A percentile compares a stretch with the other conserved stretches of the same genome.
phyloP scores from a whole-genome alignment of 139 green algal species.

The Chlamydomonas sphaeroides region DNA sequence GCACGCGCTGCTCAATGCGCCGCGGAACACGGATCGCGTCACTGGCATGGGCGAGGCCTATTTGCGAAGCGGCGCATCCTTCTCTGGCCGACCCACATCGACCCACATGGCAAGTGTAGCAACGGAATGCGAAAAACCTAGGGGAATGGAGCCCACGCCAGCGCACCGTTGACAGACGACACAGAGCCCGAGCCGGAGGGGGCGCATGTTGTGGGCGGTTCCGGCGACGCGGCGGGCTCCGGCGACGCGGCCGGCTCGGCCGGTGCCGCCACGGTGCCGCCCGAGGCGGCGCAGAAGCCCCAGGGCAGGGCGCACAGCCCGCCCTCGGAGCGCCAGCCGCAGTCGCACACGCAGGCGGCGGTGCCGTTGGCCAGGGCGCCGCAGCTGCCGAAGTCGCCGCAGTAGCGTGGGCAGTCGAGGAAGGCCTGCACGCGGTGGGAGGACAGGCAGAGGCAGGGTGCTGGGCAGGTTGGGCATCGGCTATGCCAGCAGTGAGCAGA shows the following conservation, averaged over 20 bases:
- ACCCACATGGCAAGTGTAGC: background rate
- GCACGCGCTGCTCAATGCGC: too few species aligned
- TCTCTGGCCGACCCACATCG: background rate
- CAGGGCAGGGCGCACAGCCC: constrained; percentile 9
- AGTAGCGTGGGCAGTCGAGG: constrained; percentile 23
- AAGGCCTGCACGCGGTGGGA: background rate
- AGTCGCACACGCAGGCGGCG: constrained; percentile 20
- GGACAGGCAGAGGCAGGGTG: background rate
- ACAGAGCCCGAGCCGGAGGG: background rate
- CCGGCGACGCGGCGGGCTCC: background rate
- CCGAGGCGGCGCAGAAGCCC: background rate
- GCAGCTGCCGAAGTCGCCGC: constrained; percentile 31
- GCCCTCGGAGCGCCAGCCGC: background rate
- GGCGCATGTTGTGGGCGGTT: too few species aligned
- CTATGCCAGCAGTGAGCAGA: too few species aligned
- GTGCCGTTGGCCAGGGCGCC: background rate
- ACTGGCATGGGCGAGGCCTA: too few species aligned
- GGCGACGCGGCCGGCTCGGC: background rate
- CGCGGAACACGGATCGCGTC: background rate
- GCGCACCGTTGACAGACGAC: background rate
- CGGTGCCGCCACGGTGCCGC: too few species aligned
- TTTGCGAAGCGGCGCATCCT: too few species aligned
- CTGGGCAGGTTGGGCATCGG: background rate
- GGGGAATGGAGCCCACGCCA: too few species aligned
- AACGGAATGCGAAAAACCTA: too few species aligned